Base-by-base conservation (phyloP, 192 early-diverging fungal species). In the Gryganskiella cystojenkinii region DNA sequence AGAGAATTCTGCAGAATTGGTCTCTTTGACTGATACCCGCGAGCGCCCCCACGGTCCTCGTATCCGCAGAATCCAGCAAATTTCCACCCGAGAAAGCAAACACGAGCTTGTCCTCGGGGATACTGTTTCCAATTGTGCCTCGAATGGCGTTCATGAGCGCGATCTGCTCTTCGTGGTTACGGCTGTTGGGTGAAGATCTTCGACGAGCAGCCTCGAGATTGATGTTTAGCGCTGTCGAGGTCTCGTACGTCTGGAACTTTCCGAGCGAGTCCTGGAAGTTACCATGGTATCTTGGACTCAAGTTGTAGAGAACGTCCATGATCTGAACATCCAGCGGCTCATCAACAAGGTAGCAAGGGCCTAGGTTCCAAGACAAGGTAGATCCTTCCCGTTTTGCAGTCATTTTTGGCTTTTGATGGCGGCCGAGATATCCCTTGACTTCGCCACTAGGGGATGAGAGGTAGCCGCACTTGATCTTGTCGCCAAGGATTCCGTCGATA, bases 161-260 rank as follows among this genome's bases (percentile, higher is more conserved):
- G 0, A 76, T 68, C 57, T 91, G 84, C 31, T 84, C 83, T 52
- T 83, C 82, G 22, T 80, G 70, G 27, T 67, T 79, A 11, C 79
- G 62, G 14, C 81, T 79, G 33, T 69, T 64, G 11, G 81, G 80
- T 28, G 66, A 69, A 14, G 68, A 68, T 17, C 80, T 63, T 20
- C 79, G 82, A 43, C 71, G 72, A 20, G 79, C 67, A 13, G 72
- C 78, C 6, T 83, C 78, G 19, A 90, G 46, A 34, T 74, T 85
- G 61, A 88, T 73, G 61, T 80, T 84, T 1, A 89, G 44, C 1
- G 83, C 70, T 3, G 87, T 89, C 1, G 86, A 87, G 13, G 87
- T 89, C 69, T 91, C 89, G 37, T 90, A 89, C 0, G 89, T 90
- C 54, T 88, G 86, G 70, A 92, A 92, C 59, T 90, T 86, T 10